phyloP scores from a whole-genome alignment of 352 stramenopile genomes.

The Elongisporangium undulatum region DNA sequence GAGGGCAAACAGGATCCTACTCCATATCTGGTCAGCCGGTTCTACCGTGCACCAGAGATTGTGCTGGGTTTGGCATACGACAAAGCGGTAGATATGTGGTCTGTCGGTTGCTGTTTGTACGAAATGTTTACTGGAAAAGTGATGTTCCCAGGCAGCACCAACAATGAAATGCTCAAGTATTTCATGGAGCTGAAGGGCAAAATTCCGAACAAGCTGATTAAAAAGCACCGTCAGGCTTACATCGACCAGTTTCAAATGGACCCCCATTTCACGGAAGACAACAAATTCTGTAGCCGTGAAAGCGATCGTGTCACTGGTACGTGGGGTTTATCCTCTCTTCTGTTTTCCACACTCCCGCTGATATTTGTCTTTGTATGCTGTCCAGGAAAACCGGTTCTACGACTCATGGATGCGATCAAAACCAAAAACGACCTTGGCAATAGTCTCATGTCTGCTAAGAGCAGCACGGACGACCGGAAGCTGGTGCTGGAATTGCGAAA shows the following conservation, averaged over 20 bases:
- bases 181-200: conserved; percentile 97
- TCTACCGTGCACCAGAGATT: conserved; percentile 97
- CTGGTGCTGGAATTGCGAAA: conserved; percentile 57
- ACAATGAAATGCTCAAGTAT: conserved; percentile 97
- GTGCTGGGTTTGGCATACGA: conserved; percentile 91
- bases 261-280: conserved; percentile 83
- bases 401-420: conserved; percentile 67
- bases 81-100: conserved; percentile 97
- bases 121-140: conserved; percentile 98
- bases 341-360: neutral
- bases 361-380: conserved; percentile 3
- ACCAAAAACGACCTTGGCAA: conserved; percentile 47
- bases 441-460: conserved; percentile 58
- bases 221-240: conserved; percentile 72
- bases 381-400: conserved; percentile 65
- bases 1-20: conserved; percentile 92
- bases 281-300: conserved; percentile 83
- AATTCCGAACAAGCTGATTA: conserved; percentile 82
- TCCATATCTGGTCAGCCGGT: conserved; percentile 98
- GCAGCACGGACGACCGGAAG: conserved; percentile 59
- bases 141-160: conserved; percentile 95
- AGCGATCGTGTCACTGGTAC: conserved; percentile 76
- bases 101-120: conserved; percentile 94
- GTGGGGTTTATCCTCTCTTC: conserved; percentile 1
- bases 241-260: conserved; percentile 83